Percentiles rank a stretch among this genome's conserved stretches.
Conservation (phyloP, 225 moss, liverwort and hornwort genomes). For the Pseudoscleropodium purum region DNA sequence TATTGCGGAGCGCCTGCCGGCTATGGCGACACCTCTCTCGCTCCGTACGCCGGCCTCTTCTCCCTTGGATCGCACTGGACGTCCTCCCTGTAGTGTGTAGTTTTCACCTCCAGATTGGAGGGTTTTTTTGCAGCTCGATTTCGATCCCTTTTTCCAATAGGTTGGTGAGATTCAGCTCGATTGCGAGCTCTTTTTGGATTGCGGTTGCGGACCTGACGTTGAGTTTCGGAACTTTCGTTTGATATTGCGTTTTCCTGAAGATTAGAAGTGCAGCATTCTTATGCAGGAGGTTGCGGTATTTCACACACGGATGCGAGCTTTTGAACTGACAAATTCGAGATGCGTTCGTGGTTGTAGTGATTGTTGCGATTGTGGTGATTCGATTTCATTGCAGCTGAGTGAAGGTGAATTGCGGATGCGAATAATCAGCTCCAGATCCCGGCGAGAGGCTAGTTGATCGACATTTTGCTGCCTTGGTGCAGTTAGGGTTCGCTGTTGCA, state of each 20-base stretch:
- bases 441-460: neutral
- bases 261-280: neutral
- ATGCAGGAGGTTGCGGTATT: neutral
- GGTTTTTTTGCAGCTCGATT: neutral
- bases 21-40: conserved; percentile 25
- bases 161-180: neutral
- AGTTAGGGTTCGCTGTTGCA: conserved; percentile 26
- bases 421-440: neutral
- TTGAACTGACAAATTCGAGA: neutral
- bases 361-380: neutral
- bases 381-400: neutral
- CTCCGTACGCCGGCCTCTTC: neutral
- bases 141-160: neutral
- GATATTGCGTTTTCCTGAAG: neutral
- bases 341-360: neutral
- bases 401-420: neutral
- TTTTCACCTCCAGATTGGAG: neutral
- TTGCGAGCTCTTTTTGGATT: neutral
- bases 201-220: neutral
- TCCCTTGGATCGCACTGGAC: neutral
- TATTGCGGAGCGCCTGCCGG: conserved; percentile 14
- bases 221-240: neutral
- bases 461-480: neutral
- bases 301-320: neutral
- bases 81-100: neutral